A percentile compares a stretch with the other conserved stretches of the same genome.
phyloP scores from a whole-genome alignment of 2,329 filamentous ascomycete species.

The Phaeoacremonium minimum region DNA sequence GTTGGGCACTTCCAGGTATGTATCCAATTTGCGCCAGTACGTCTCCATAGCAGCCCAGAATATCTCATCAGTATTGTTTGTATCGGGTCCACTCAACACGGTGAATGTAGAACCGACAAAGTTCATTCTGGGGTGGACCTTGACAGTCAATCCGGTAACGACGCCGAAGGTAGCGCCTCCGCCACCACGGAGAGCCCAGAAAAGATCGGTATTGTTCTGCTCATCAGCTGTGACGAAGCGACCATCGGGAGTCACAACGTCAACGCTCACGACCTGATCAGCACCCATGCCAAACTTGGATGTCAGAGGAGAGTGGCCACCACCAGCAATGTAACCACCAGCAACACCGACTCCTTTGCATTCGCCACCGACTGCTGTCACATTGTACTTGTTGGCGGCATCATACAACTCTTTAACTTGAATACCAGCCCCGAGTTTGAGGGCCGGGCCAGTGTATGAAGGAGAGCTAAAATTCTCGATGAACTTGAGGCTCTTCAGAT shows the following conservation, averaged over 20 bases:
- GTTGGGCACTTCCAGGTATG: slow-evolving; percentile 44
- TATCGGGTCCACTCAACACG: too few species aligned
- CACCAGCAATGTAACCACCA: slow-evolving; percentile 40
- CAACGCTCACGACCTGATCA: slow-evolving; percentile 34
- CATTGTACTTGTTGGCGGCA: slow-evolving; percentile 21
- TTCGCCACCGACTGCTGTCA: not conserved
- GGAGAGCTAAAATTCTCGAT: slow-evolving; percentile 30
- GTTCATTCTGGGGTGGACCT: not conserved
- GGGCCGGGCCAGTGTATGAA: slow-evolving; percentile 43
- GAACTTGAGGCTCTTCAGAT: slow-evolving; percentile 34
- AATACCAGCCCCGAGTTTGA: slow-evolving; percentile 52
- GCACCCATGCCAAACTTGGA: slow-evolving; percentile 36
- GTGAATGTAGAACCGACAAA: too few species aligned
- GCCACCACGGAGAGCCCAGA: slow-evolving; percentile 31
- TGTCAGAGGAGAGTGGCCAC: slow-evolving; percentile 34
- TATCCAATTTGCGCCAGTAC: slow-evolving; percentile 40
- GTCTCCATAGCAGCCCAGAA: slow-evolving; percentile 45
- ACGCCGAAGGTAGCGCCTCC: slow-evolving; percentile 9
- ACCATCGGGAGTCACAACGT: slow-evolving; percentile 30
- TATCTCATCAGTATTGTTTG: slow-evolving; percentile 47
- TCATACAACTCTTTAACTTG: slow-evolving; percentile 39
- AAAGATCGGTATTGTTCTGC: slow-evolving; percentile 28
- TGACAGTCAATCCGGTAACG: not conserved
- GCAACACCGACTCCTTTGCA: slow-evolving; percentile 28
- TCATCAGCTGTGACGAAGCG: slow-evolving; percentile 21